Base-by-base conservation (phyloP, 352 stramenopile genomes). In the Thraustochytrium sp. region DNA sequence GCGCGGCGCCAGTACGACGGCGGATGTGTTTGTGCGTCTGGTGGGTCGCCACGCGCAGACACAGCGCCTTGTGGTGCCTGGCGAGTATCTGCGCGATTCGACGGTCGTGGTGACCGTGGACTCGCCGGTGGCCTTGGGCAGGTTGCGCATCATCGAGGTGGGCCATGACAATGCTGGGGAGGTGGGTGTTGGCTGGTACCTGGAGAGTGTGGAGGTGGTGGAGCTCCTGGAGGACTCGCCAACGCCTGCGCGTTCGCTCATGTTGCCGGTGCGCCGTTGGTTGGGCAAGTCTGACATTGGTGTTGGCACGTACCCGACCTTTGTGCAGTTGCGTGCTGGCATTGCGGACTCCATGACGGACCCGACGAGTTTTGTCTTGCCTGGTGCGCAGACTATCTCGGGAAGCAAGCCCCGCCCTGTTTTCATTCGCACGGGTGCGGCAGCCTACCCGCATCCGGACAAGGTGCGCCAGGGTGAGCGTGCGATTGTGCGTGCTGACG, bases 341-440 rank as follows among this genome's bases (percentile, higher is more conserved):
- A 34, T 80, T 23, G 31, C 40, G 1, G 68, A 80, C 38, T 80
- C 68, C 23, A 80, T 80, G 68, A 80, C 68, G 11, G 68, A 80
- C 38, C 68, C 68, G 26, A 80, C 46, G 5, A 63, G 68, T 44
- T 42, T 64, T 23, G 46, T 65, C 21, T 36, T 77, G 18, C 49
- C 65, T 38, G 42, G 65, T 23, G 42, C 42, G 11, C 31, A 65
- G 38, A 23, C 76, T 18, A 51, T 46, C 34, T 36, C 18, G 18
- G 68, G 42, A 9, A 46, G 13, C 48, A 80, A 61, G 26, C 5
- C 34, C 42, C n/a, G 16, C 9, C 68, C 68, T 16, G 13, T 80
- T 61, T 72, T 63, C 42, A 38, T 80, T 3, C n/a, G 63, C 26
- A 72, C 36, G 23, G 68, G 68, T 16, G 51, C 68, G 63, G 42